Conservation (phyloP, 768 basidiomycete genomes). For the Serendipita sp. region DNA sequence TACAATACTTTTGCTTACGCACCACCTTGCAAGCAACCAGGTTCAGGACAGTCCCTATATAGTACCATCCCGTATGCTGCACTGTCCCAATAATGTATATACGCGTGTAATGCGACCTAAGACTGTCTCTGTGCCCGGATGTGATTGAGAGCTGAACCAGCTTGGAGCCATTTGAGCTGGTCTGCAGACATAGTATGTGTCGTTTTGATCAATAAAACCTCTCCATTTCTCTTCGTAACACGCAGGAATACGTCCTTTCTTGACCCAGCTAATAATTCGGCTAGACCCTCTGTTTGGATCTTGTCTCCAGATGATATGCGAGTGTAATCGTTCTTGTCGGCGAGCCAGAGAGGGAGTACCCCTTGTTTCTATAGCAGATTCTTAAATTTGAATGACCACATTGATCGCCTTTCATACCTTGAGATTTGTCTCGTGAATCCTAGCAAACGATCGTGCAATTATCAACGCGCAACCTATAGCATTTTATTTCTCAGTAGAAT, state of each 20-base stretch:
- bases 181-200: constrained; percentile 83
- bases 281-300: constrained; percentile 71
- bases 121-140: constrained; percentile 43
- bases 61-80: too few relatives aligned
- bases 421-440: constrained; percentile 95
- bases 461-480: constrained; percentile 64
- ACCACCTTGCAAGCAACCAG: too few relatives aligned
- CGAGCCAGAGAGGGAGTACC: constrained; percentile 88
- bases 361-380: constrained; percentile 71
- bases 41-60: too few relatives aligned
- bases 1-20: too few relatives aligned
- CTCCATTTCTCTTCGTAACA: constrained; percentile 51
- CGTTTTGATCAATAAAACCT: constrained; percentile 48
- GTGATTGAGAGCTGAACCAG: constrained; percentile 79
- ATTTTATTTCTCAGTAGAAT: background rate
- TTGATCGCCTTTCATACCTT: constrained; percentile 37
- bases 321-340: constrained; percentile 67
- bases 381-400: constrained; percentile 5
- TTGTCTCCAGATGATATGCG: constrained; percentile 69
- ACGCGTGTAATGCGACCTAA: background rate
- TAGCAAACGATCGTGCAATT: constrained; percentile 83
- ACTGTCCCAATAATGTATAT: too few relatives aligned
- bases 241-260: constrained; percentile 26
- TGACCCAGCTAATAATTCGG: constrained; percentile 37
- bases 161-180: constrained; percentile 77